A percentile compares a stretch with the other conserved stretches of the same genome.
phyloP scores from a whole-genome alignment of 2,329 filamentous ascomycete species.

The Fusarium floridanum region DNA sequence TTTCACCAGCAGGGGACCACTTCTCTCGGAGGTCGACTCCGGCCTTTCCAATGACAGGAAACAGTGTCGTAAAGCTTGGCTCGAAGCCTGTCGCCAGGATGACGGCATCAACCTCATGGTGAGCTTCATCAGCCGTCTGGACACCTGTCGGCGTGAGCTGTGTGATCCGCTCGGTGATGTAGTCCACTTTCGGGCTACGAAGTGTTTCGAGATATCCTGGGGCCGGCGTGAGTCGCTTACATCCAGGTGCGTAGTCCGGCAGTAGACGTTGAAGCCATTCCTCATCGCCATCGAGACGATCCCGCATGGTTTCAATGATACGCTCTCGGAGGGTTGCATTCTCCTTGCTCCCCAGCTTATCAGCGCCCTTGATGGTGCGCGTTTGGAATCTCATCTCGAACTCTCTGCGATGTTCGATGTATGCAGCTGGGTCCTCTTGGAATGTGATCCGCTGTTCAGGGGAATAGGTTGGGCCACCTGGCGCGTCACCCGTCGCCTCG shows the following conservation, averaged over 20 bases:
- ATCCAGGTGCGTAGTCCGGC: conserved; percentile 1
- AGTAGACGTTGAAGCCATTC: conserved; percentile 2
- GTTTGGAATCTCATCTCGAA: not conserved
- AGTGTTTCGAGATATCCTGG: conserved; percentile 7
- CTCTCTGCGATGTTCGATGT: not conserved
- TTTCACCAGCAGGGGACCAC: not conserved
- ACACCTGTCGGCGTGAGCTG: not conserved
- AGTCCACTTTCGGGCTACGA: not conserved
- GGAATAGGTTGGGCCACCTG: conserved; percentile 1
- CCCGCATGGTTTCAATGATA: not conserved
- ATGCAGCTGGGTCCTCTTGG: not conserved
- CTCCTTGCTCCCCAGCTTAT: not conserved
- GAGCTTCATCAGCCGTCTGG: not conserved
- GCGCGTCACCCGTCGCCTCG: not conserved
- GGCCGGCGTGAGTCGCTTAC: not conserved
- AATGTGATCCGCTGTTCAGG: not conserved
- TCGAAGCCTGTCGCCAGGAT: not conserved
- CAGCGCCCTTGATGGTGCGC: not conserved
- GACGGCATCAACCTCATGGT: not conserved
- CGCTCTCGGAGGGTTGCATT: not conserved
- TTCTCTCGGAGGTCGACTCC: conserved; percentile 3
- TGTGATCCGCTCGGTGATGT: not conserved
- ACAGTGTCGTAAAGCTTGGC: not conserved
- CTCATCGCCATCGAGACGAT: conserved; percentile 2
- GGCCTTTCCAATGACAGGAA: not conserved